Conservation (phyloP, 345 rosid species). For the Camelina neglecta region DNA sequence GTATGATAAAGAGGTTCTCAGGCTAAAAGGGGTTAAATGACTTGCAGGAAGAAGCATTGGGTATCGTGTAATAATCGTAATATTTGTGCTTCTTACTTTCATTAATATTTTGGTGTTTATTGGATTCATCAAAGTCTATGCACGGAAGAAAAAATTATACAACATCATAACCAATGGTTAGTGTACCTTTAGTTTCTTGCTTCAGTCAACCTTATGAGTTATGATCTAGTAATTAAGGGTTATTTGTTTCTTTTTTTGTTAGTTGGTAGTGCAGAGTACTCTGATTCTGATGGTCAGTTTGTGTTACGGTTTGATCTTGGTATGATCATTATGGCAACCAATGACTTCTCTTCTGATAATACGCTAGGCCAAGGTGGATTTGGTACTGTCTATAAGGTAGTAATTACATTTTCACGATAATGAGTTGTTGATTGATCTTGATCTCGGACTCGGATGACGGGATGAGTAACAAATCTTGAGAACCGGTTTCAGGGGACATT, state of each 20-base stretch:
- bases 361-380: slow-evolving; percentile 54
- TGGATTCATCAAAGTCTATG: background rate
- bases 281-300: slow-evolving; percentile 18
- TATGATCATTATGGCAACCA: slow-evolving; percentile 14
- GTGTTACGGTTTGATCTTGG: slow-evolving; percentile 36
- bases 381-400: slow-evolving; percentile 53
- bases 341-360: slow-evolving; percentile 42
- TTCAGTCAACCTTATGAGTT: background rate
- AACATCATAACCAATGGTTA: slow-evolving; percentile 1
- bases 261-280: slow-evolving; percentile 13
- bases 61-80: background rate
- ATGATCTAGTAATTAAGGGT: background rate
- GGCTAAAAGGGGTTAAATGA: background rate
- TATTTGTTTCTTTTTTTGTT: background rate
- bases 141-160: background rate
- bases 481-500: slow-evolving; percentile 48
- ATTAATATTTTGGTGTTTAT: slow-evolving; percentile 7
- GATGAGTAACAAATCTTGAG: background rate
- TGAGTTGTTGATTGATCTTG: background rate
- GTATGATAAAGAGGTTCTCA: background rate
- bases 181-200: background rate
- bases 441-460: background rate
- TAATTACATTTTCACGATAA: background rate
- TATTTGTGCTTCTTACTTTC: slow-evolving; percentile 30
- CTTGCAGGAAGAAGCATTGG: slow-evolving; percentile 12